Conservation (phyloP, 148 eudicot species). For the Rhododendron vialii region DNA sequence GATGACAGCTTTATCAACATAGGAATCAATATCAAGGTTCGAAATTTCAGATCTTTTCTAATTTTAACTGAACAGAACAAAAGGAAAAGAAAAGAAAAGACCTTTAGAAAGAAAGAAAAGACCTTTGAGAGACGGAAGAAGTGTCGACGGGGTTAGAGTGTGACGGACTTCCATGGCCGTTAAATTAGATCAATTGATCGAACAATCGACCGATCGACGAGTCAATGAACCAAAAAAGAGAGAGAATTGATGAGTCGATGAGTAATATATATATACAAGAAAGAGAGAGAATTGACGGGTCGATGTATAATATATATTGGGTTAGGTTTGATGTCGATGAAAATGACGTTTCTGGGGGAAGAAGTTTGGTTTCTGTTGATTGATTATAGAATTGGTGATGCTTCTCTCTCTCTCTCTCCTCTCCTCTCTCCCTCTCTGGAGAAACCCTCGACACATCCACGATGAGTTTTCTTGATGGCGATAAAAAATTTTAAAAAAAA, state of each 20-base stretch:
- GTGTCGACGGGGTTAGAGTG: constrained; percentile 20
- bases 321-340: not conserved
- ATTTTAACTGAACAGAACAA: not conserved
- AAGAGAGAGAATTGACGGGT: not conserved
- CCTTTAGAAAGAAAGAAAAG: not conserved
- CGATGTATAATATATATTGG: not conserved
- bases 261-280: not conserved
- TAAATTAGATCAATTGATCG: not conserved
- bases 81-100: not conserved
- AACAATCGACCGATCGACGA: not conserved
- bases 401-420: not conserved
- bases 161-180: constrained; percentile 19
- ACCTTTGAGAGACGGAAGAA: constrained; percentile 41
- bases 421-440: not conserved
- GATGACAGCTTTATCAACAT: not conserved
- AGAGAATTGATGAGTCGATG: not conserved
- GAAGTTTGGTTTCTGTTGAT: not conserved
- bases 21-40: not conserved
- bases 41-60: not conserved
- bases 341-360: not conserved
- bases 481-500: too few relatives aligned
- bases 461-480: not conserved
- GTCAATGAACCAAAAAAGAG: not conserved
- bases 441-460: not conserved
- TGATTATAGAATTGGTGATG: not conserved